Evolutionary conservation across 2,329 filamentous ascomycete species (phyloP), one percentile per base, ranked within the genome.

Genomic region (Mycogone perniciosa): DNA sequence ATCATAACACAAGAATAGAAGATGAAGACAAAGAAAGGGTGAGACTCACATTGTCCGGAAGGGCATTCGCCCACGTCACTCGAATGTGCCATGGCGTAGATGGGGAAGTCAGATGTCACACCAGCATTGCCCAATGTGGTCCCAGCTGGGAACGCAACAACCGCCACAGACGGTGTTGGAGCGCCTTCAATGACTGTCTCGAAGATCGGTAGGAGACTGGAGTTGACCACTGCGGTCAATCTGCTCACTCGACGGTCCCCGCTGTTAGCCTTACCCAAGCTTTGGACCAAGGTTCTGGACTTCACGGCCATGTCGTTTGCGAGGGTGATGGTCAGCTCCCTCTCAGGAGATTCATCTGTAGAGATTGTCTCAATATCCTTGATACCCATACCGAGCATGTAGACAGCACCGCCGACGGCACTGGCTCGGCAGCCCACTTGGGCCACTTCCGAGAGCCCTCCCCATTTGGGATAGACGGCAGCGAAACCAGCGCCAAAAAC

Each of bases 31-130:
- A 48, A 56, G 38, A 37, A 56, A 54, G 52, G 39, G 34, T 30
- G 27, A 27, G 26, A 88, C 92, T 89, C 81, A 99, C 92, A 84
- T 82, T 97, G 90, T 71, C 86, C 84, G 56, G 70, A 58, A 29
- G 92, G 91, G 67, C 93, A 97, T 74, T 97, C 92, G 55, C 91
- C 91, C 39, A 91, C 92, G 52, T 96, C 91, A 64, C 86, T 89
- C 4, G 90, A 93, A 67, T 97, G 92, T 35, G 85, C 77, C 60
- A 89, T 73, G 27, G 76, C 74, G 60, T 81, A 81, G n/a, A 80
- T 67, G 27, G 82, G 80, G 46, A 70, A 65, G 20, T 69, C 57
- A 4, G 72, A 71, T 4, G 55, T 56, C 7, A 56, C 52, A n/a
- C 64, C 69, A 10, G 63, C 61, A 4, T 62, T 58, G 5, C 56